phyloP scores from a whole-genome alignment of 306 rosid genomes.

The Oemleria cerasiformis region DNA sequence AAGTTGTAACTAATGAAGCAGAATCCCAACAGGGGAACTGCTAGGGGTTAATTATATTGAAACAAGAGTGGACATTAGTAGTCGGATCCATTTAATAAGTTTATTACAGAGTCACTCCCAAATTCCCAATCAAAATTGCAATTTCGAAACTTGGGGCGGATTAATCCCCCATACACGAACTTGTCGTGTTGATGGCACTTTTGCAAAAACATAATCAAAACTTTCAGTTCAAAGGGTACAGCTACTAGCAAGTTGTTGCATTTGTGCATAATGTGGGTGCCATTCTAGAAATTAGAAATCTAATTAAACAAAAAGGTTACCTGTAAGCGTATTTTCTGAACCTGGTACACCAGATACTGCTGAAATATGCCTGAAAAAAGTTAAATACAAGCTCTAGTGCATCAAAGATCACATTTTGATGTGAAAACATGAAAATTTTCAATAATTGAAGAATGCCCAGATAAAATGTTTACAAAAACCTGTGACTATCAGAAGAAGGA shows the following conservation, averaged over 20 bases:
- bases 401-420: neutral
- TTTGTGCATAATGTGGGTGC: neutral
- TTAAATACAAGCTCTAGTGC: slow-evolving; percentile 2
- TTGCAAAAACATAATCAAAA: slow-evolving; percentile 1
- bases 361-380: slow-evolving; percentile 78
- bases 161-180: neutral
- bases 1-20: slow-evolving; percentile 5
- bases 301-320: slow-evolving; percentile 32
- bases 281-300: neutral
- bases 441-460: neutral
- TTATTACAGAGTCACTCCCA: neutral
- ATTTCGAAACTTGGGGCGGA: neutral
- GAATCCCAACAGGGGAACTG: slow-evolving; percentile 5
- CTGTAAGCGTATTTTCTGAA: slow-evolving; percentile 95
- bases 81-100: neutral
- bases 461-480: slow-evolving; percentile 40
- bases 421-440: neutral
- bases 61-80: neutral
- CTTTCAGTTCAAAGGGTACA: neutral
- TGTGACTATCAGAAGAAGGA: slow-evolving; percentile 71
- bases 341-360: slow-evolving; percentile 94
- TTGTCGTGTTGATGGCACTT: neutral
- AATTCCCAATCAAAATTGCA: neutral
- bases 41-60: neutral
- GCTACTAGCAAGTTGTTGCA: neutral